Base-by-base conservation (phyloP, 108 stramenopile species). In the Skeletonema grethae region DNA sequence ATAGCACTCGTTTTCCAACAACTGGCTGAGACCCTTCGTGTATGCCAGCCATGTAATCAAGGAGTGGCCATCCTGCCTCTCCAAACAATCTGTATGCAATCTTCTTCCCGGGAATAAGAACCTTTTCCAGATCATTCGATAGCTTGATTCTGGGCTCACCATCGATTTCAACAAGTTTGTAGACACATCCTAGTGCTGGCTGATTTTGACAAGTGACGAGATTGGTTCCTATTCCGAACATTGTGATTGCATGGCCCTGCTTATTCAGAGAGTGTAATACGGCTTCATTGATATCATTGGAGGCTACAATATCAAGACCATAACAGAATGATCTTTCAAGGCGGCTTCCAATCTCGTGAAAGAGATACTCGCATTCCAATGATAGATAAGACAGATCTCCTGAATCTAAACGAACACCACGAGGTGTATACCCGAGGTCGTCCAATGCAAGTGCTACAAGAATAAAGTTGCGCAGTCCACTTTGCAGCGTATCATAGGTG, bases 141-240 rank as follows among this genome's bases (percentile, higher is more conserved):
- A 99, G 65, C 73, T 99, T 99, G 55, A 99, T 97, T 7, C 98
- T 77, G 8, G 99, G 95, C 61, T 84, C 34, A 7, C 91, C 96
- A 25, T 89, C 70, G 56, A 89, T 72, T 76, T 96, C 90, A 28
- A 97, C 96, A 24, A 97, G 86, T 80, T 97, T 97, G 89, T 95
- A 97, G 10, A 99, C 98, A 65, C 98, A 97, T 15, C 99, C 99
- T 5, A 99, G 84, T n/a, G 99, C 98, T 9, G 99, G 99, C 71
- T 99, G 98, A 12, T 87, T 85, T 84, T 98, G 98, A 75, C 99
- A 99, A 4, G 99, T 99, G 32, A 99, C 99, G n/a, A 99, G 85
- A 63, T 91, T 82, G 7, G 97, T 97, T 5, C 99, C 99, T 50
- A 99, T 97, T n/a, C 98, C 99, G 79, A 90, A 99, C n/a, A 92